phyloP scores from a whole-genome alignment of 306 rosid species.

The Vicia faba region DNA sequence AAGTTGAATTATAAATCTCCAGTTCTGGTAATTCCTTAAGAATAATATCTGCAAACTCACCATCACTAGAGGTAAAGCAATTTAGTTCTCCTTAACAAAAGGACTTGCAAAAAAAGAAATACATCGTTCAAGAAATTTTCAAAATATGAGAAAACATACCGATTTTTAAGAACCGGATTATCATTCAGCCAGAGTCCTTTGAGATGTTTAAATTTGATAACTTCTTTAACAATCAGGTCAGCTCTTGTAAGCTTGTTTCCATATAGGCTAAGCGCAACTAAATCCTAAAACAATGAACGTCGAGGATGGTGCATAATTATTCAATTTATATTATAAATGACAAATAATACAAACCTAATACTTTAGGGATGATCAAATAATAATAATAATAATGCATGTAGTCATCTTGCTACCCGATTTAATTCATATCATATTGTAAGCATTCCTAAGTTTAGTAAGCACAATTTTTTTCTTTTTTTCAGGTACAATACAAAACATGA shows the following conservation, averaged over 20 bases:
- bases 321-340: background rate
- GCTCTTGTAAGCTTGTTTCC: conserved; percentile 66
- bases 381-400: background rate
- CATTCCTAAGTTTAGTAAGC: conserved; percentile 18
- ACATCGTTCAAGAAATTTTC: background rate
- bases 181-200: conserved; percentile 86
- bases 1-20: conserved; percentile 77
- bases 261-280: conserved; percentile 77
- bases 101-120: background rate
- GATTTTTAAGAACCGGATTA: conserved; percentile 55
- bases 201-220: conserved; percentile 64
- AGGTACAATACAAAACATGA: background rate
- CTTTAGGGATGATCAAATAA: background rate
- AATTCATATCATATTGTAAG: background rate
- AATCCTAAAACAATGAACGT: conserved; percentile 50
- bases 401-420: conserved; percentile 1
- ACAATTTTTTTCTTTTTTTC: too few species aligned
- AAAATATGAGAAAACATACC: conserved; percentile 45
- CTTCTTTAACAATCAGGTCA: conserved; percentile 63
- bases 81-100: conserved; percentile 31
- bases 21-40: conserved; percentile 57
- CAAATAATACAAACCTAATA: background rate
- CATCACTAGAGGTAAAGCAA: conserved; percentile 48
- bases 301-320: conserved; percentile 2
- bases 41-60: conserved; percentile 51